These are phyloP conservation scores for Globisporangium abappressorium DNA, from an alignment of 352 stramenopile genomes.

Conservation along the genomic window DNA sequence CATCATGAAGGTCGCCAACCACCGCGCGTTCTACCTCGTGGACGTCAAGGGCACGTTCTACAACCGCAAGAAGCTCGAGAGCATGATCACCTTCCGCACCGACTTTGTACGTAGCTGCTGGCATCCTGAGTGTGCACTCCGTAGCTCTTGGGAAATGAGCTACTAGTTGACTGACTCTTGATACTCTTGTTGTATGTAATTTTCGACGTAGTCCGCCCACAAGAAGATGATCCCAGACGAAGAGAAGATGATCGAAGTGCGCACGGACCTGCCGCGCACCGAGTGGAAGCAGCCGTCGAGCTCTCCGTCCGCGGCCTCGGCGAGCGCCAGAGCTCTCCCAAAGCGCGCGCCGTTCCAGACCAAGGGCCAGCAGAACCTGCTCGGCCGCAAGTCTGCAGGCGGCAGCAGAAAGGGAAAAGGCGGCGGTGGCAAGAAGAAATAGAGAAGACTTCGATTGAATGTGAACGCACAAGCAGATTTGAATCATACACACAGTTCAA, in stretches of 20 bases:
- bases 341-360: constrained; percentile 23
- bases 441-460: constrained; percentile 13
- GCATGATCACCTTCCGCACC: constrained; percentile 84
- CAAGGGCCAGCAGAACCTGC: constrained; percentile 28
- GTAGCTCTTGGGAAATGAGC: not conserved
- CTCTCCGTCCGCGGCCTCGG: constrained; percentile 11
- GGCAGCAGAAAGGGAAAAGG: constrained; percentile 12
- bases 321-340: constrained; percentile 8
- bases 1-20: constrained; percentile 78
- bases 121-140: not conserved
- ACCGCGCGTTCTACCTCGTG: constrained; percentile 75
- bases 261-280: constrained; percentile 66
- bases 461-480: not conserved
- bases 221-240: constrained; percentile 67
- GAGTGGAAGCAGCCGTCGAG: constrained; percentile 39
- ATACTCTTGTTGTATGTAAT: constrained; percentile 3
- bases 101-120: constrained; percentile 51
- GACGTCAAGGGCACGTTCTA: constrained; percentile 80
- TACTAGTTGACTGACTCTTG: not conserved
- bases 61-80: constrained; percentile 85
- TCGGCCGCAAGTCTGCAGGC: constrained; percentile 28
- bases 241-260: constrained; percentile 50
- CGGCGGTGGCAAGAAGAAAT: constrained; percentile 27
- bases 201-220: constrained; percentile 47
- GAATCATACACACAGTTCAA: too few relatives aligned